A percentile compares a stretch with the other conserved stretches of the same genome.
Evolutionary conservation across 257 asterid genomes (phyloP).

Genomic region (Galeopsis tetrahit): DNA sequence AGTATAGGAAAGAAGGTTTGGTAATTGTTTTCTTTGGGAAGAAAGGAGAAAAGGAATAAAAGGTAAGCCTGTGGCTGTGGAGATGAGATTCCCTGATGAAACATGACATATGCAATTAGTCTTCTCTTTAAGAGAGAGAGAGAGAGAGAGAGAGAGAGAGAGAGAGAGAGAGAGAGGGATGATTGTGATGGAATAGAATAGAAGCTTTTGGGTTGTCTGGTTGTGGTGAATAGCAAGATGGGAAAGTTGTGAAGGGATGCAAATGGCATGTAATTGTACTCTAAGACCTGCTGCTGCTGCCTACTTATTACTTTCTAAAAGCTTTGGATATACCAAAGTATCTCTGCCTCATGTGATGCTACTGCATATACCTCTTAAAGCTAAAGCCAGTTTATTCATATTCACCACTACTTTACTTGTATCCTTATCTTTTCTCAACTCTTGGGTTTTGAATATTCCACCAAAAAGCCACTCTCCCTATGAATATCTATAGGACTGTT

Average conservation of each 20-base stretch:
- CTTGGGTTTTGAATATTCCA: constrained; percentile 49
- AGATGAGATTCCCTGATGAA: constrained; percentile 68
- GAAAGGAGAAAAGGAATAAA: constrained; percentile 61
- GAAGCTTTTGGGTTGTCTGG: constrained; percentile 69
- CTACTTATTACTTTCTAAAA: constrained; percentile 62
- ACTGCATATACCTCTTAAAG: constrained; percentile 41
- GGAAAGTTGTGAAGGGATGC: constrained; percentile 46
- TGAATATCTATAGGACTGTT: background rate
- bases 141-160: constrained; percentile 27
- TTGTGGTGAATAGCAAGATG: constrained; percentile 45
- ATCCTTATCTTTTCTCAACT: constrained; percentile 28
- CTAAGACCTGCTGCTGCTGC: constrained; percentile 50
- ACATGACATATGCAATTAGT: constrained; percentile 45
- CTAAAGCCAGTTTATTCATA: constrained; percentile 35
- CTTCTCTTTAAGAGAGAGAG: constrained; percentile 1
- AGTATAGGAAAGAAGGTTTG: constrained; percentile 60
- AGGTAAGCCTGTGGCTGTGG: constrained; percentile 55
- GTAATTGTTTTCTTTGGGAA: constrained; percentile 55
- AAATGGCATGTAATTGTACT: constrained; percentile 66
- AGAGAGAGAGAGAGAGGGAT: constrained; percentile 21
- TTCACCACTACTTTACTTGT: constrained; percentile 31
- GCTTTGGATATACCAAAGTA: constrained; percentile 64
- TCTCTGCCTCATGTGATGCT: constrained; percentile 35
- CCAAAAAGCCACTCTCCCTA: constrained; percentile 27
- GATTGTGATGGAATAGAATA: constrained; percentile 35